Percentiles rank a stretch among this genome's conserved stretches.
Evolutionary conservation across 352 stramenopile genomes (phyloP).

Genomic region (Globisporangium cederbergense): DNA sequence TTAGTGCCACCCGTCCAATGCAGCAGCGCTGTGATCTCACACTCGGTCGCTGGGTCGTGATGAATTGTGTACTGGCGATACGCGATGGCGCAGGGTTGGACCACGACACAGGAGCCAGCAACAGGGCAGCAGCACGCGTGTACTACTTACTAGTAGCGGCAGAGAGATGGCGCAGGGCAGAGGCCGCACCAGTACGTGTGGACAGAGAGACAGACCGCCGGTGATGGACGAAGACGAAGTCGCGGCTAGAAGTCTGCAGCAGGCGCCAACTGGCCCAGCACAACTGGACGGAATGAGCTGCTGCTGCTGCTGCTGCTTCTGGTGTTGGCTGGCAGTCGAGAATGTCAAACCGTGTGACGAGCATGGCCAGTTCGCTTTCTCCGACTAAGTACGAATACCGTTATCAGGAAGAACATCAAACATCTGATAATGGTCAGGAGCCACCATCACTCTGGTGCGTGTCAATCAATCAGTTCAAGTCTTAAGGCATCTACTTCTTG

Average conservation of each 20-base stretch:
- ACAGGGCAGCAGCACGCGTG: no score
- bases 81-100: no score
- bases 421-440: not conserved
- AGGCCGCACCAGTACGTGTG: no score
- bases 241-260: no score
- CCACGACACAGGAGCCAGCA: not conserved
- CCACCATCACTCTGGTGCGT: no score
- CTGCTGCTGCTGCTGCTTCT: not conserved
- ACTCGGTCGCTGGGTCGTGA: not conserved
- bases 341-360: not conserved
- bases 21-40: not conserved
- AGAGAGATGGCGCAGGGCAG: no score
- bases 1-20: no score
- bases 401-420: slow-evolving; percentile 10
- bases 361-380: not conserved
- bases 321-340: not conserved
- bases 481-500: slow-evolving; percentile 15
- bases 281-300: not conserved
- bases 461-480: no score
- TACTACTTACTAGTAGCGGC: not conserved
- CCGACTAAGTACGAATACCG: slow-evolving; percentile 2
- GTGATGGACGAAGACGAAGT: no score
- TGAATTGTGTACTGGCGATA: not conserved
- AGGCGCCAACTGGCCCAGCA: not conserved
- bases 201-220: no score